A percentile compares a stretch with the other conserved stretches of the same genome.
phyloP scores from a whole-genome alignment of 257 asterid species.

The Gardenia jasminoides region DNA sequence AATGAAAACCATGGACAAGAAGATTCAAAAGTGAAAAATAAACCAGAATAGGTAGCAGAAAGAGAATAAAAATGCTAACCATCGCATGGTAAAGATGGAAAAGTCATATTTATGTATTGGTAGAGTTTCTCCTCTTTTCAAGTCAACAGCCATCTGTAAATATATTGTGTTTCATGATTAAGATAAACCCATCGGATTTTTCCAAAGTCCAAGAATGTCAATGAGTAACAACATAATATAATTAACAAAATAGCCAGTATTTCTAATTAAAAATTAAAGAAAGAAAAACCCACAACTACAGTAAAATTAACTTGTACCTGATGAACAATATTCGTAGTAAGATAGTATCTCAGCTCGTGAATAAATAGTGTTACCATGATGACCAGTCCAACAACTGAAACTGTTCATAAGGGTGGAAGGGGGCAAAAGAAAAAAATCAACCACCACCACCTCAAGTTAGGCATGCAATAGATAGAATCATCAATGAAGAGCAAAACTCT shows the following conservation, averaged over 20 bases:
- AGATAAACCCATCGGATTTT: constrained; percentile 6
- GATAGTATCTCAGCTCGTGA: constrained; percentile 88
- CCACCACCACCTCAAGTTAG: constrained; percentile 27
- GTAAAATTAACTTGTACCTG: constrained; percentile 53
- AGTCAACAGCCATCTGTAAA: constrained; percentile 92
- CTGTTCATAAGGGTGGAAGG: constrained; percentile 26
- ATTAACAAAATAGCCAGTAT: neutral
- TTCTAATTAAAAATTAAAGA: neutral
- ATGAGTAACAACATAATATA: constrained; percentile 7
- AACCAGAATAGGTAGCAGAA: constrained; percentile 9
- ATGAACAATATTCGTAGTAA: constrained; percentile 75
- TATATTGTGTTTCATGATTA: constrained; percentile 15
- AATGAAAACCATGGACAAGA: constrained; percentile 2
- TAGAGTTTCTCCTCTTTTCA: constrained; percentile 90
- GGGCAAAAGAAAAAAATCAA: neutral
- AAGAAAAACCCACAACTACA: neutral
- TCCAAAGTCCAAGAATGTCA: neutral
- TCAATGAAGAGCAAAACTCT: neutral
- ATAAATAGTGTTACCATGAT: constrained; percentile 89
- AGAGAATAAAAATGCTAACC: constrained; percentile 49
- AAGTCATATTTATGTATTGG: constrained; percentile 97
- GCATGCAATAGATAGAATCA: neutral
- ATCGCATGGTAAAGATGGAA: constrained; percentile 97
- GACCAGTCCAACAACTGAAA: constrained; percentile 78
- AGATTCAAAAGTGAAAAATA: constrained; percentile 3